Base-by-base conservation (phyloP, 2,329 filamentous ascomycete species). In the Alternaria gansuensis region DNA sequence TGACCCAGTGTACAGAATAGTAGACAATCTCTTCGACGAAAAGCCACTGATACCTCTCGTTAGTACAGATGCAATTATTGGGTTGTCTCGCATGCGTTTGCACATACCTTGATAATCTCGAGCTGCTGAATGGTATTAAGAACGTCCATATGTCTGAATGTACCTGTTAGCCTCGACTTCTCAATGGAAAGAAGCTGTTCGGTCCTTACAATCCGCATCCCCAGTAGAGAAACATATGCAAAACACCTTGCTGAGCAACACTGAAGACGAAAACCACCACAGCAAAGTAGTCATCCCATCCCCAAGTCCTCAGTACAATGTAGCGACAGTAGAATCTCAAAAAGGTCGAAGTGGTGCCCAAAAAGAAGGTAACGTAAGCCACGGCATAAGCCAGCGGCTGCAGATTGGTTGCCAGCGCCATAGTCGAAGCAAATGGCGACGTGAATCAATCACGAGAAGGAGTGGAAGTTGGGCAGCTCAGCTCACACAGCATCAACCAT, bases 21-120 rank as follows among this genome's bases (percentile, higher is more conserved):
- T 76, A 76, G 44, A 63, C 71, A 10, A 77, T 57, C 29, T 77
- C 74, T 43, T 76, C 72, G 14, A 69, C 61, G 21, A 77, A 75
- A 6, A 76, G 64, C 34, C 60, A 67, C 50, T 63, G 39, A 31
- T 33, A 8, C 7, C 7, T 17, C 24, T 26, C 13, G 21, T 51
- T 17, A 51, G 36, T 40, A 29, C 28, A 51, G 4, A n/a, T n/a
- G 5, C 5, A 7, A 10, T 23, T 3, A 40, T 17, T 23, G 21
- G 36, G 17, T 34, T 21, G 8, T 48, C 24, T 28, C 9, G 17
- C 28, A 31, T 28, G 49, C 10, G 11, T n/a, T 33, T 14, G 36
- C 11, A 29, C 49, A 23, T 41, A 51, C 49, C 26, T 51, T 51
- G 36, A 41, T 10, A 17, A 51, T 51, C 21, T 51, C n/a, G 11